Evolutionary conservation across 2,329 filamentous ascomycete genomes (phyloP), one percentile per base, ranked within the genome.

Genomic region (Metarhizium humberi): DNA sequence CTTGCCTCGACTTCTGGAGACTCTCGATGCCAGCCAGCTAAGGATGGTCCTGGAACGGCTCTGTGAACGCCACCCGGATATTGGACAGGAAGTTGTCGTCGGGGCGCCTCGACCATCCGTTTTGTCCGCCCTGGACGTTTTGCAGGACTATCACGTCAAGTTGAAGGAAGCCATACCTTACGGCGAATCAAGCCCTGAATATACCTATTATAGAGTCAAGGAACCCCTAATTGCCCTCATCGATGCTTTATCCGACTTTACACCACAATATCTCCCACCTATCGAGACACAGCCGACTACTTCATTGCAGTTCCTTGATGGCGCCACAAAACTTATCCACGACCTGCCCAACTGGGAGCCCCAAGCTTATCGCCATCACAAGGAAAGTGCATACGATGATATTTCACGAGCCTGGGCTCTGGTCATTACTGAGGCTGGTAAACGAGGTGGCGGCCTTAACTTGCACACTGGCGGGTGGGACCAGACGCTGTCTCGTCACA

Each of bases 311-410:
- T 99, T 92, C 66, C 81, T 99, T 29, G 90, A 99, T 62, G 87
- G 87, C 49, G 92, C 88, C 57, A 99, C 94, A 36, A 85, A 92
- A 61, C 83, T 97, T 55, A 88, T 97, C 55, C 92, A 99, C 70
- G 80, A 85, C 43, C 78, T 99, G 47, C 94, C 94, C 3, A 83
- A 95, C 65, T 99, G 92, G 91, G 88, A 94, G 62, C 90, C 85
- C 48, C 88, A 87, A 57, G 84, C 90, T 59, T 88, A 96, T 73
- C 92, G 92, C 61, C 82, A 96, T 63, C 90, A 95, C 75, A 96
- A 96, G 71, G 87, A 96, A 61, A 90, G 90, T 60, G 92, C 92
- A 6, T 99, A 99, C 67, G 92, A 99, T 65, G 94, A 97, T 67
- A 92, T 99, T 60, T 87, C 90, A 30, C 90, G 87, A 65, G 94